Base-by-base conservation (phyloP, 179 eudicot genomes). In the Monotropa hypopitys region DNA sequence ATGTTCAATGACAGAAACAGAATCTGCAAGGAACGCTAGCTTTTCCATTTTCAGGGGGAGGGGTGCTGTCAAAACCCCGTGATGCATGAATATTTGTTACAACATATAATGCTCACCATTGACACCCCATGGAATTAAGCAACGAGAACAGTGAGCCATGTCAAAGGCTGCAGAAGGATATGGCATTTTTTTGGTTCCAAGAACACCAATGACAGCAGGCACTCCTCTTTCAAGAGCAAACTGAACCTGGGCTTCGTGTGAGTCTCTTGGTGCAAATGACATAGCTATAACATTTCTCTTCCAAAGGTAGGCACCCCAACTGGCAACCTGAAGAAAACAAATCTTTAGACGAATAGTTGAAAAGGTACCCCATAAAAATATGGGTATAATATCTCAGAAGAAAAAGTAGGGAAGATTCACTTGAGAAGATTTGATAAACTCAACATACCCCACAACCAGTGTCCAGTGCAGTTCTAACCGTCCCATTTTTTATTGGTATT, bases 241-340 rank as follows among this genome's bases (percentile, higher is more conserved):
- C 61, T 91, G 97, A 84, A 91, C 97, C 82, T 91, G 97, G 35
- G 97, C 92, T 84, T 91, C 94, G 69, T 90, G 97, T n/a, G 93
- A 90, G 77, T 91, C 97, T 81, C 97, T 87, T 23, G 97, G 97
- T 30, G 97, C 97, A 81, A 91, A 90, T 47, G 97, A 91, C 97
- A 91, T 91, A 8, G 97, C 89, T 85, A 91, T 75, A 10, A 91
- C 94, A 80, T 91, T 91, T 80, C 86, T 90, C 82, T 88, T 88
- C 84, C 90, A 90, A 68, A 91, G 82, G 72, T 90, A 91, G 32
- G 97, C 97, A 63, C 97, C 97, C 94, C 91, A 91, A 81, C 97
- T 91, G n/a, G 97, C 97, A 80, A 91, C 97, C 97, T 91, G 76
- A 5, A 20, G 56, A 74, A 74, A 65, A 62, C 5, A 49, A 56